Evolutionary conservation across 148 eudicot species (phyloP), one percentile per base, ranked within the genome.

Genomic region (Cornus kousa): DNA sequence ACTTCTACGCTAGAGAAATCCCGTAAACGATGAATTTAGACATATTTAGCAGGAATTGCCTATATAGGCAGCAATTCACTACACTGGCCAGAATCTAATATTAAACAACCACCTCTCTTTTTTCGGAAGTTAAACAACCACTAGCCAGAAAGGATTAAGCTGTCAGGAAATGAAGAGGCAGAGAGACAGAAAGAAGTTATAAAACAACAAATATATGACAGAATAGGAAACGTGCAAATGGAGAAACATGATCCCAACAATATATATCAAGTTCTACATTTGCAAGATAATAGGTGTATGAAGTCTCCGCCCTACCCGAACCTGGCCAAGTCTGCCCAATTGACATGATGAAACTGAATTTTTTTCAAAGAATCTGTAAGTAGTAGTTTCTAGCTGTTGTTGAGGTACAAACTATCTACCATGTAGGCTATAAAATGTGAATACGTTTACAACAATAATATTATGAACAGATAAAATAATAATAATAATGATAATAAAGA

Each of bases 1-100:
- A 33, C 70, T 39, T 64, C 59, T 75, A 22, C 10, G 59, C 2
- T 9, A 33, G 1, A 59, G 22, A 65, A 22, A 60, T 65, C 57
- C 22, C 68, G 40, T 35, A 59, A 74, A 23, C 22, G 70, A 71
- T 71, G 24, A 71, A n/a, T 64, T 39, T 64, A 37, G 16, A 10
- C 67, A 59, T 59, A 20, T 11, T 75, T 32, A 64, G 17, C 60
- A 62, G 77, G 20, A 23, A 20, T n/a, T 11, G 24, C 9, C 48
- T 35, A 37, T n/a, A 74, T 37, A 4, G 68, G 74, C 39, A 60
- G 16, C 68, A 74, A 32, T 60, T 35, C 64, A 20, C 68, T 74
- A 62, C 32, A n/a, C 11, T 43, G 48, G 48, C 48, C 48, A 43
- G 10, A 43, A 4, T 43, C 48, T 43, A 1, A 1, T 43, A 6